A percentile compares a stretch with the other conserved stretches of the same genome.
Conservation (phyloP, 2,329 filamentous ascomycete genomes). For the Fusarium palustre region DNA sequence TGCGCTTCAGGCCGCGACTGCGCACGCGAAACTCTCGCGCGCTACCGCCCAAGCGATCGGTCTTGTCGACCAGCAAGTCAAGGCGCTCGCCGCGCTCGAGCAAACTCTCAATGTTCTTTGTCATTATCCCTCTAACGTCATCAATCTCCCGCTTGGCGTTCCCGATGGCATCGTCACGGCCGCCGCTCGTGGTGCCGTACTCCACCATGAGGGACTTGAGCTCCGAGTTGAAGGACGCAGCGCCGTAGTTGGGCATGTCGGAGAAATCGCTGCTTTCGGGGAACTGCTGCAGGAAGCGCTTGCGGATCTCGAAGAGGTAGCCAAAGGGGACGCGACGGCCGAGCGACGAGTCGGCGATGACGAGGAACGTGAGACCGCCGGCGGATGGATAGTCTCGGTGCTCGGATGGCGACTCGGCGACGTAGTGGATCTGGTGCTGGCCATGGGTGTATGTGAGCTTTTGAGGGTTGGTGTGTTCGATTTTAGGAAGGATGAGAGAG, state of each 20-base stretch:
- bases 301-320: conserved; percentile 90
- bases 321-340: conserved; percentile 92
- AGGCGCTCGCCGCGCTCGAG: conserved; percentile 93
- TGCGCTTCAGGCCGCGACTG: conserved; percentile 84
- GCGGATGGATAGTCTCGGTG: conserved; percentile 70
- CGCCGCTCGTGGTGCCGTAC: conserved; percentile 81
- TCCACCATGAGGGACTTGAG: conserved; percentile 83
- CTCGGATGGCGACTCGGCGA: conserved; percentile 82
- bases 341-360: conserved; percentile 83
- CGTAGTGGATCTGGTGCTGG: conserved; percentile 93
- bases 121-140: conserved; percentile 93
- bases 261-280: conserved; percentile 76
- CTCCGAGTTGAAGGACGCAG: conserved; percentile 84
- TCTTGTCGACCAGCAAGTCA: conserved; percentile 95
- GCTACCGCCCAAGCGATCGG: conserved; percentile 87
- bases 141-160: conserved; percentile 92
- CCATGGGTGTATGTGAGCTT: conserved; percentile 97
- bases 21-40: conserved; percentile 91
- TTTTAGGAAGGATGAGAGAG: conserved; percentile 94
- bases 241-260: conserved; percentile 87
- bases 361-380: conserved; percentile 90
- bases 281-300: conserved; percentile 82
- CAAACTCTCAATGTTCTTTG: conserved; percentile 90
- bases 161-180: conserved; percentile 82
- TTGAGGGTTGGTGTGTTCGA: conserved; percentile 81